A percentile compares a stretch with the other conserved stretches of the same genome.
These are phyloP conservation scores for Triticum turgidum DNA, from an alignment of 176 grass and related monocot genomes.

Conservation along the genomic window DNA sequence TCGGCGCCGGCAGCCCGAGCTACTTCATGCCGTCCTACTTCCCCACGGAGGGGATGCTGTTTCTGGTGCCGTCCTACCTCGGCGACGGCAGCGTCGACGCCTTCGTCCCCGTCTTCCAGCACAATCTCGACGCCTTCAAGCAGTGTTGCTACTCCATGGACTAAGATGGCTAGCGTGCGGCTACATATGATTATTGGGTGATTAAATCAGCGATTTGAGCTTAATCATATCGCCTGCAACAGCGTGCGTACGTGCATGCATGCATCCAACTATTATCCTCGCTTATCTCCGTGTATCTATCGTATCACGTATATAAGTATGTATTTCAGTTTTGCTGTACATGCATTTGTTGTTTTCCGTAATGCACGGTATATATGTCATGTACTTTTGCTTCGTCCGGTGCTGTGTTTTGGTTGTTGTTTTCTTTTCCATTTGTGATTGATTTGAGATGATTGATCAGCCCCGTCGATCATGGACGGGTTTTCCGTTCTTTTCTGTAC, in stretches of 20 bases:
- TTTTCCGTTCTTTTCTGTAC: no score
- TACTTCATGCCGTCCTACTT: slow-evolving; percentile 75
- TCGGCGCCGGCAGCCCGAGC: slow-evolving; percentile 47
- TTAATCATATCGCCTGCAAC: background rate
- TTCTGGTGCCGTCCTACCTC: slow-evolving; percentile 52
- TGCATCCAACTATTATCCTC: no score
- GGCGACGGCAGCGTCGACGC: slow-evolving; percentile 67
- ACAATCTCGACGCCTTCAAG: slow-evolving; percentile 65
- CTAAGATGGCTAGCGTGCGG: background rate
- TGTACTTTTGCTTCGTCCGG: no score
- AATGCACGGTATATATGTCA: no score
- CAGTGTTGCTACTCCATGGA: slow-evolving; percentile 57
- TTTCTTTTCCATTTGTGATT: no score
- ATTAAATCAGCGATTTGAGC: background rate
- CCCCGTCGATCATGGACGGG: no score
- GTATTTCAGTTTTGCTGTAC: background rate
- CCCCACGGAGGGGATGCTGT: slow-evolving; percentile 57
- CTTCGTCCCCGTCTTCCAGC: slow-evolving; percentile 54
- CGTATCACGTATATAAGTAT: no score
- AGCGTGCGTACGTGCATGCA: no score
- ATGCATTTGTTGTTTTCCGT: background rate
- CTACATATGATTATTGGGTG: background rate
- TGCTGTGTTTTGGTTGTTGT: no score
- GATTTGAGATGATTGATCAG: no score
- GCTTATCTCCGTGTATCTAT: no score